Percentiles rank a stretch among this genome's conserved stretches.
Conservation (phyloP, 1,139 yeast species). For the Geotrichum reessii region DNA sequence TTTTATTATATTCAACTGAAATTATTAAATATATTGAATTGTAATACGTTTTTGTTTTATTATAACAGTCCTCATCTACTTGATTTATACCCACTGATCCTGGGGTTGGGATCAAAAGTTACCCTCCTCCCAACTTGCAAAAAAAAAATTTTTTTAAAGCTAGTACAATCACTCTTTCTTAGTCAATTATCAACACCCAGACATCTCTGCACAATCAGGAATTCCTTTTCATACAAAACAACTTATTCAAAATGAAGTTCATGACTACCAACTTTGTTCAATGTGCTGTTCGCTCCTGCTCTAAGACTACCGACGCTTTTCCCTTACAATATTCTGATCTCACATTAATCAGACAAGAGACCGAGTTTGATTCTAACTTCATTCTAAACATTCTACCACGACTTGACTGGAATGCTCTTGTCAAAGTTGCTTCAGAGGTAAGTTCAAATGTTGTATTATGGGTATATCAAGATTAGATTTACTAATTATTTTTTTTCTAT, state of each 20-base stretch:
- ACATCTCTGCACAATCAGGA: neutral
- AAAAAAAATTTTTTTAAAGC: conserved; percentile 4
- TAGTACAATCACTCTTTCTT: neutral
- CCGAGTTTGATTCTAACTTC: conserved; percentile 80
- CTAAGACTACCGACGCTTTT: conserved; percentile 65
- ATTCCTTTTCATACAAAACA: neutral
- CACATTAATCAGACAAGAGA: conserved; percentile 67
- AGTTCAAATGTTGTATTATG: conserved; percentile 36
- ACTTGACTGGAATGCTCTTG: conserved; percentile 81
- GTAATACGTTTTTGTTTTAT: no score
- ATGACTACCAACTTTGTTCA: conserved; percentile 91
- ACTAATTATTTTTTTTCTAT: conserved; percentile 36
- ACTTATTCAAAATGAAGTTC: conserved; percentile 59
- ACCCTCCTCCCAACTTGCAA: neutral
- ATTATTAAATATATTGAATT: neutral
- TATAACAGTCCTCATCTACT: no score
- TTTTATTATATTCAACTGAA: neutral
- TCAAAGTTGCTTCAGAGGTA: conserved; percentile 68
- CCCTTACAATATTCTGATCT: conserved; percentile 74
- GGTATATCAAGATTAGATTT: conserved; percentile 24
- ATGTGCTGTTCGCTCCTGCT: conserved; percentile 84
- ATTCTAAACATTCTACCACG: conserved; percentile 71
- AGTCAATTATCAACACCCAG: neutral
- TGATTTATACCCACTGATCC: neutral
- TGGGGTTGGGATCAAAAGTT: neutral